Evolutionary conservation across 768 basidiomycete genomes (phyloP).

Genomic region (Trametes cubensis): DNA sequence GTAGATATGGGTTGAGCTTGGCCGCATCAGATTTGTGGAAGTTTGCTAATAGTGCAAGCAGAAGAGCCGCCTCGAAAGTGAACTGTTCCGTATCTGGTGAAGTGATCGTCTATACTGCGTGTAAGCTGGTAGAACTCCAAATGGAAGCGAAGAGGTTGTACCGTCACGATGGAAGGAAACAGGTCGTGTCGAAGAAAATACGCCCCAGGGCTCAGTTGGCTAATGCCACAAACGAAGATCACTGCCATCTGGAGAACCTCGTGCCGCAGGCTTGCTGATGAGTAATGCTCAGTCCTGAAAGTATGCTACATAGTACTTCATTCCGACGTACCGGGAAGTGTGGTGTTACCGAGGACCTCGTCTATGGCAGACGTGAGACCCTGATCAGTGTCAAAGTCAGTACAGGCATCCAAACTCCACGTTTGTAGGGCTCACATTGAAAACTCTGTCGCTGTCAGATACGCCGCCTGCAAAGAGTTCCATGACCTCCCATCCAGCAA

Average conservation of each 20-base stretch:
- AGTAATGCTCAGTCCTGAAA: background rate
- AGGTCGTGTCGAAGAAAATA: slow-evolving; percentile 68
- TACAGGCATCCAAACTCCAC: background rate
- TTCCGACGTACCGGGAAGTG: slow-evolving; percentile 46
- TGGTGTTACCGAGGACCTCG: slow-evolving; percentile 47
- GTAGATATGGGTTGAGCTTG: slow-evolving; percentile 67
- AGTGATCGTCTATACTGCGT: slow-evolving; percentile 51
- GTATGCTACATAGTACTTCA: background rate
- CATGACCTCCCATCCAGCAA: slow-evolving; percentile 76
- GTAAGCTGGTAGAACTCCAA: no score
- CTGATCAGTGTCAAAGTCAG: slow-evolving; percentile 35
- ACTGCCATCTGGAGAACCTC: slow-evolving; percentile 59
- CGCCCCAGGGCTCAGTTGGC: slow-evolving; percentile 69
- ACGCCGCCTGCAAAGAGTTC: slow-evolving; percentile 66
- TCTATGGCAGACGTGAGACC: slow-evolving; percentile 52
- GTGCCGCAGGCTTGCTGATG: slow-evolving; percentile 51
- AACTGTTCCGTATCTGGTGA: slow-evolving; percentile 55
- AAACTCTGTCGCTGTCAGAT: slow-evolving; percentile 56
- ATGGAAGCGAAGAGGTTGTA: slow-evolving; percentile 17
- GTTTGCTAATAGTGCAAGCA: slow-evolving; percentile 66
- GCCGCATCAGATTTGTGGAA: slow-evolving; percentile 76
- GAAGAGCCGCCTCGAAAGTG: slow-evolving; percentile 60
- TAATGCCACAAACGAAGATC: slow-evolving; percentile 59
- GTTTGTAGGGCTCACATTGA: slow-evolving; percentile 45
- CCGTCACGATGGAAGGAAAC: slow-evolving; percentile 55